A percentile compares a stretch with the other conserved stretches of the same genome.
These are phyloP conservation scores for Ceratocystis papillata DNA, from an alignment of 2,329 filamentous ascomycete species.

Conservation along the genomic window DNA sequence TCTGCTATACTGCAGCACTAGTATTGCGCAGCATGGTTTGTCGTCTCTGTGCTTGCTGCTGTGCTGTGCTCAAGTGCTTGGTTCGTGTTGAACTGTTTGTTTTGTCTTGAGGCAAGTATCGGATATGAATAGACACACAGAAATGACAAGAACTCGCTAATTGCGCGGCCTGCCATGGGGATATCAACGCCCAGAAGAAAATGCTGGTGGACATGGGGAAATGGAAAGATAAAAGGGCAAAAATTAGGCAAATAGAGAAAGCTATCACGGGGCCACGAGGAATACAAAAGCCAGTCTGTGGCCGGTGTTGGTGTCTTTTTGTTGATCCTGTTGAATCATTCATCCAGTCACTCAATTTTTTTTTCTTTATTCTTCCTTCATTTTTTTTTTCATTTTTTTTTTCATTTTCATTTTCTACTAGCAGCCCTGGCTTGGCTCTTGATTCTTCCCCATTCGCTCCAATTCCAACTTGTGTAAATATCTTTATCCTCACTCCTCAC, in stretches of 20 bases:
- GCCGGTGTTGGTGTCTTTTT: conserved; percentile 8
- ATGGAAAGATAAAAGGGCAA: not conserved
- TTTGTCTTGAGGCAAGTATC: not conserved
- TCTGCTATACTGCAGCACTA: not conserved
- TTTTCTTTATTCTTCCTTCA: not conserved
- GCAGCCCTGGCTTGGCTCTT: conserved; percentile 7
- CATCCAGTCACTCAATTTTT: not conserved
- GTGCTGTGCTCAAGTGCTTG: not conserved
- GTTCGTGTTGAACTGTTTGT: not conserved
- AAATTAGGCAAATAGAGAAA: not conserved
- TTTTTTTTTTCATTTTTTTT: not conserved
- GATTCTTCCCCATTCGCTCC: conserved; percentile 12
- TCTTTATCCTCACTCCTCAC: conserved; percentile 6
- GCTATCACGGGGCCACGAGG: not conserved
- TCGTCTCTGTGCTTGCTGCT: not conserved
- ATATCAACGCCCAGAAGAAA: not conserved
- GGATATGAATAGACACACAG: conserved; percentile 9
- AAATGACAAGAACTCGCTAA: not conserved
- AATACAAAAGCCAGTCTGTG: conserved; percentile 6
- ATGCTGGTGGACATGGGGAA: not conserved
- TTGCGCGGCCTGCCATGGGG: not conserved
- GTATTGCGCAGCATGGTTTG: too few relatives aligned
- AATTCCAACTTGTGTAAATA: not conserved
- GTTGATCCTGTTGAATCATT: conserved; percentile 10
- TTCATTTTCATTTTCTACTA: not conserved